Percentiles rank a stretch among this genome's conserved stretches.
phyloP scores from a whole-genome alignment of 2,329 filamentous ascomycete species.

The Pseudocercospora macadamiae region DNA sequence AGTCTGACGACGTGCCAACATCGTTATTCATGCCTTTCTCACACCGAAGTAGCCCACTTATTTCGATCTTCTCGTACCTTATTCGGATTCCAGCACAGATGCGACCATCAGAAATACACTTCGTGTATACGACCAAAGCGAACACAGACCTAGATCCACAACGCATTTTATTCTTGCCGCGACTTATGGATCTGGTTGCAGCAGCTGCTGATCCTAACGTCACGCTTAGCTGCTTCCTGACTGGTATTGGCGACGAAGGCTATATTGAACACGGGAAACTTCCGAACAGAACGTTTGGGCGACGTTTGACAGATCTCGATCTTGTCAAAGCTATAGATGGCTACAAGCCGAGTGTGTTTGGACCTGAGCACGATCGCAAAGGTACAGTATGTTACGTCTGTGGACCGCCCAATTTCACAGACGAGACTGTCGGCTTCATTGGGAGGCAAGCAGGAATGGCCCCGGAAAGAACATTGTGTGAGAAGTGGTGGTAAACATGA shows the following conservation, averaged over 20 bases:
- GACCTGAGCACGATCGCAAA: conserved; percentile 38
- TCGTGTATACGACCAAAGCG: conserved; percentile 66
- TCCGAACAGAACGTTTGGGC: conserved; percentile 35
- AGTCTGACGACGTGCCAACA: conserved; percentile 28
- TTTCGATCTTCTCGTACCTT: conserved; percentile 71
- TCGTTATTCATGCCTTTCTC: not conserved
- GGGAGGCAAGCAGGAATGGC: conserved; percentile 43
- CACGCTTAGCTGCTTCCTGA: conserved; percentile 37
- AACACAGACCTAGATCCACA: conserved; percentile 34
- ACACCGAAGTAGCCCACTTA: conserved; percentile 61
- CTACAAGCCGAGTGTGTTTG: conserved; percentile 27
- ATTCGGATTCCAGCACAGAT: conserved; percentile 22
- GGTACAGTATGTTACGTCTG: conserved; percentile 52
- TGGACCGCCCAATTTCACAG: conserved; percentile 53
- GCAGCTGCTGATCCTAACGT: conserved; percentile 27
- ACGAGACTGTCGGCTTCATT: conserved; percentile 48
- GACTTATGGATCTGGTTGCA: conserved; percentile 42
- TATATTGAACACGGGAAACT: conserved; percentile 35
- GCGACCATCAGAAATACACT: conserved; percentile 52
- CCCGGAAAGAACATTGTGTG: conserved; percentile 48
- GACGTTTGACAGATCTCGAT: conserved; percentile 39
- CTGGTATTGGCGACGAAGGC: conserved; percentile 30
- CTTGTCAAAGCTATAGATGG: conserved; percentile 44
- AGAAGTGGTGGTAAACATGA: conserved; percentile 55
- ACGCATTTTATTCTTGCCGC: conserved; percentile 52